phyloP scores from a whole-genome alignment of 169 alveolate genomes.

The Plasmodium coatneyi region DNA sequence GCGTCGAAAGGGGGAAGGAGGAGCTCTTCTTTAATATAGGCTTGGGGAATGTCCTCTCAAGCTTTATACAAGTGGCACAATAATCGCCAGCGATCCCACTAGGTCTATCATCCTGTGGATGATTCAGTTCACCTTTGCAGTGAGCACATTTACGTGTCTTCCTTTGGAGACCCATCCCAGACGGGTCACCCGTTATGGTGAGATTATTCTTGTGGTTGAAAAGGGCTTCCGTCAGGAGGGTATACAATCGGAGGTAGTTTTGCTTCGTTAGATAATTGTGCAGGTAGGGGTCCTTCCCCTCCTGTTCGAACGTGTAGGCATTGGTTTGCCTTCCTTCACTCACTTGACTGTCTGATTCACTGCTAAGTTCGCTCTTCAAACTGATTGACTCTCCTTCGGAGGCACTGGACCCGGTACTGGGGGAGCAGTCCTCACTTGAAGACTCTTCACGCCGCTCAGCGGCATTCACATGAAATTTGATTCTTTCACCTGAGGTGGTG shows the following conservation, averaged over 20 bases:
- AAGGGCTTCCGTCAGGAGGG: neutral
- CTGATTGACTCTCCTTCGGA: neutral
- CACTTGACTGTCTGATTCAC: neutral
- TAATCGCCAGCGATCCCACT: neutral
- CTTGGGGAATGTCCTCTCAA: neutral
- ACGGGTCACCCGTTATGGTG: neutral
- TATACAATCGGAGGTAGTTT: neutral
- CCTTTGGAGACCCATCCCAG: neutral
- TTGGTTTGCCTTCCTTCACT: neutral
- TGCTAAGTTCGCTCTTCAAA: neutral
- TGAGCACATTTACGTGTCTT: neutral
- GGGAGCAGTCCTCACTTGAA: neutral
- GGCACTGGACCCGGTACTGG: neutral
- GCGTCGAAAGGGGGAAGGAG: neutral
- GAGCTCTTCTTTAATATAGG: conserved; percentile 45
- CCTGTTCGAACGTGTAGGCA: neutral
- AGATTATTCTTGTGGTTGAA: neutral
- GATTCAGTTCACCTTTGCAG: neutral
- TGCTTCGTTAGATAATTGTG: neutral
- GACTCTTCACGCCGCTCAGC: neutral
- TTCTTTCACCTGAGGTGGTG: neutral
- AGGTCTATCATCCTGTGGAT: neutral
- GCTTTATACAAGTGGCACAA: neutral
- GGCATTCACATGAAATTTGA: neutral
- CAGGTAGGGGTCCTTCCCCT: neutral